phyloP scores from a whole-genome alignment of 2,329 filamentous ascomycete genomes.

The Fonsecaea nubica region DNA sequence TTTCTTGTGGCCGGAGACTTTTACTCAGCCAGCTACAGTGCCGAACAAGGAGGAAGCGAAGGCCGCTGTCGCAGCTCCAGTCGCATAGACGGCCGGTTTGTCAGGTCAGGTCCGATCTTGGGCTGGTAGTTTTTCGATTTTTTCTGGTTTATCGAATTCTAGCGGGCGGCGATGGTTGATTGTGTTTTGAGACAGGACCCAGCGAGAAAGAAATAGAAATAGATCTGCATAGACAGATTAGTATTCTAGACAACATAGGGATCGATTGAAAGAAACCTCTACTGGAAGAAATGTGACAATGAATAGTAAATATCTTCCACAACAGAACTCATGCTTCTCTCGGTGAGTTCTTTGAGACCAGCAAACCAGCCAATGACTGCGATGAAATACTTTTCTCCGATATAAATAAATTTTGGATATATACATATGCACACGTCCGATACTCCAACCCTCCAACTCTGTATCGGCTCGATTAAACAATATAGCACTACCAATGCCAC shows the following conservation, averaged over 20 bases:
- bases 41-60: conserved; percentile 14
- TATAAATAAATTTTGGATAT: background rate
- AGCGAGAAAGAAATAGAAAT: background rate
- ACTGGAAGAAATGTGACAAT: background rate
- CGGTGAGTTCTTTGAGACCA: background rate
- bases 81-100: conserved; percentile 18
- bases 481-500: too few relatives aligned
- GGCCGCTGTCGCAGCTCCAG: conserved; percentile 31
- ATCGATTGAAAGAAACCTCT: background rate
- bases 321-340: background rate
- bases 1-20: conserved; percentile 68
- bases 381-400: background rate
- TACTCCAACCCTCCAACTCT: conserved; percentile 22
- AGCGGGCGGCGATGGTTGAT: conserved; percentile 23
- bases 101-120: background rate
- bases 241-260: conserved; percentile 7
- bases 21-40: conserved; percentile 54
- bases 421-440: background rate
- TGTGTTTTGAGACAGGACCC: background rate
- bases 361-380: background rate
- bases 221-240: conserved; percentile 21
- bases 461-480: background rate
- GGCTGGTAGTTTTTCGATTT: background rate
- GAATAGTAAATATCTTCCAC: conserved; percentile 1
- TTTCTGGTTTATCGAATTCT: background rate